phyloP scores from a whole-genome alignment of 2,329 filamentous ascomycete genomes.

The Cladosporium sp. region DNA sequence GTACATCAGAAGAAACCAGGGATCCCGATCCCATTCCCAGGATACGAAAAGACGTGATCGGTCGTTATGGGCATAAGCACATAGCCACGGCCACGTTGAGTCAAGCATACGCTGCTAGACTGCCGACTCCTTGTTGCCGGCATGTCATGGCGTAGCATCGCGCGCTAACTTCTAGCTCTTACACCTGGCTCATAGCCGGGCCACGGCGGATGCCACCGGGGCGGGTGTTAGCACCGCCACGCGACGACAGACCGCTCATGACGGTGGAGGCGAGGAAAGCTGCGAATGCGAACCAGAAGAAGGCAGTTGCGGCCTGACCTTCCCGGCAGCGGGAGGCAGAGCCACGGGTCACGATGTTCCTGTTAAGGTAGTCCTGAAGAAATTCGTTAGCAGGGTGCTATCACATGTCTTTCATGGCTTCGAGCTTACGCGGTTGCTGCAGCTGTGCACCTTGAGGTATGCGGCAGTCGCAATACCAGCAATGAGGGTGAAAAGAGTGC shows the following conservation, averaged over 20 bases:
- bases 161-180: constrained; percentile 23
- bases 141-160: not conserved
- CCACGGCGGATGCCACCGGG: constrained; percentile 44
- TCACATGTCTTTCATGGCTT: not conserved
- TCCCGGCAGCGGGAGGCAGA: constrained; percentile 68
- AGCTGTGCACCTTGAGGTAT: constrained; percentile 65
- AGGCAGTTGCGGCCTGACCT: constrained; percentile 69
- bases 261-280: constrained; percentile 54
- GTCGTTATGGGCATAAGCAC: not conserved
- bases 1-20: constrained; percentile 4
- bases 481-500: constrained; percentile 67
- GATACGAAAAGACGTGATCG: constrained; percentile 5
- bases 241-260: constrained; percentile 52
- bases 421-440: constrained; percentile 56
- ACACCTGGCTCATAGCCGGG: constrained; percentile 55
- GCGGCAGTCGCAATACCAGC: constrained; percentile 66
- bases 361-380: constrained; percentile 33
- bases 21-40: not conserved
- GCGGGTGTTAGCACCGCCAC: constrained; percentile 46
- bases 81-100: not conserved
- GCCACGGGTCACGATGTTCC: constrained; percentile 39
- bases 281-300: constrained; percentile 74
- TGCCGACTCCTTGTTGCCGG: not conserved
- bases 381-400: constrained; percentile 10
- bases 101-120: not conserved